Evolutionary conservation across 768 basidiomycete genomes (phyloP).

Genomic region (Coprinopsis sp.): DNA sequence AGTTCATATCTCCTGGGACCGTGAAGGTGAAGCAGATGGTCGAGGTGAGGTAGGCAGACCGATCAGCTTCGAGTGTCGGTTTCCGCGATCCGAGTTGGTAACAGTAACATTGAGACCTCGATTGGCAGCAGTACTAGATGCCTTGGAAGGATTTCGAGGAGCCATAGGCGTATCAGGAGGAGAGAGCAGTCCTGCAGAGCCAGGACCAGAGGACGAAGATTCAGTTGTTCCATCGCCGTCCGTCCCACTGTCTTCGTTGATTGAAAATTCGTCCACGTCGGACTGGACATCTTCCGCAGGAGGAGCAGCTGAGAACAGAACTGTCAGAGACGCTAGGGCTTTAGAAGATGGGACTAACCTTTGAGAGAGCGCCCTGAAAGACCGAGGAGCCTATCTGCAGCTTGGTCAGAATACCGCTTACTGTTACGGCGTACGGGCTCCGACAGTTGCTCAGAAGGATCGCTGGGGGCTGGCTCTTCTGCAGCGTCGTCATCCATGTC

Average conservation of each 20-base stretch:
- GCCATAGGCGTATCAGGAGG: slow-evolving; percentile 40
- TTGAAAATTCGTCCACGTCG: slow-evolving; percentile 64
- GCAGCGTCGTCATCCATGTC: slow-evolving; percentile 31
- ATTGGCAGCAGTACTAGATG: slow-evolving; percentile 57
- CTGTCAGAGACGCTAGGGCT: slow-evolving; percentile 14
- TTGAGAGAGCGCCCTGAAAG: slow-evolving; percentile 63
- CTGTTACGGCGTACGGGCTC: slow-evolving; percentile 68
- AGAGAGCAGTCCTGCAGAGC: slow-evolving; percentile 28
- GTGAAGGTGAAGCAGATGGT: slow-evolving; percentile 39
- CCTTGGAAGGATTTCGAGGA: slow-evolving; percentile 43
- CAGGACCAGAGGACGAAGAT: slow-evolving; percentile 43
- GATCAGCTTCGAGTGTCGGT: slow-evolving; percentile 60
- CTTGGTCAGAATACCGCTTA: slow-evolving; percentile 76
- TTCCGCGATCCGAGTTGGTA: slow-evolving; percentile 45
- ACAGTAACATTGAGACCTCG: slow-evolving; percentile 68
- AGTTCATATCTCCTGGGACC: slow-evolving; percentile 21
- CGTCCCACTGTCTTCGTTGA: slow-evolving; percentile 70
- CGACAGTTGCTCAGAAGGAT: slow-evolving; percentile 9
- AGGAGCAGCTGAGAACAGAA: slow-evolving; percentile 23
- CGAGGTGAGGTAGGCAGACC: slow-evolving; percentile 59
- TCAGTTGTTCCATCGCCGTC: slow-evolving; percentile 52
- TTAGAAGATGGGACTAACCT: slow-evolving; percentile 40
- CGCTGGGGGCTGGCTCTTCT: neutral
- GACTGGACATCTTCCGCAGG: slow-evolving; percentile 60
- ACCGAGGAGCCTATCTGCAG: slow-evolving; percentile 80